Evolutionary conservation across 495 filamentous ascomycete genomes (phyloP), one percentile per base, ranked within the genome.

Genomic region (Jackrogersella multiformis): DNA sequence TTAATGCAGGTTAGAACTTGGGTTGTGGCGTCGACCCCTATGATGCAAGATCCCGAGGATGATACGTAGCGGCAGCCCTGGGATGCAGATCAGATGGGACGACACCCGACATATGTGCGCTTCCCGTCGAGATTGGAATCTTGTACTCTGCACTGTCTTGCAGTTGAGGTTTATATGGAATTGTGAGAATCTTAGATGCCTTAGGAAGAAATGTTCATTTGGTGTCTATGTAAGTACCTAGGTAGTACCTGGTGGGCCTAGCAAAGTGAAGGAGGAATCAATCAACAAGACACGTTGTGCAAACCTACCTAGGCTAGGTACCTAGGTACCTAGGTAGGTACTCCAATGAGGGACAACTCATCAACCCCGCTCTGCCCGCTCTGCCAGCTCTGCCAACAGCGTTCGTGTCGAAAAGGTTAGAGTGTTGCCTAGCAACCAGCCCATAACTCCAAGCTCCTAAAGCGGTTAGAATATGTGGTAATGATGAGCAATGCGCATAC

Each of bases 401-500:
- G 16, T 35, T 44, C 18, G 6, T 32, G 18, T 58, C 12, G 5
- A 18, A 56, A 12, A 20, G 24, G 42, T 53, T 16, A 39, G 55
- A 35, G 46, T 60, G 66, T 69, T 69, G 66, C 66, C 66, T 35
- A 64, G 66, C 66, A 69, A 69, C 66, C 54, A 60, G 46, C 12
- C 16, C 9, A 64, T 56, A 54, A 34, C 58, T n/a, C n/a, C n/a
- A n/a, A n/a, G n/a, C n/a, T n/a, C n/a, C 46, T 4, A 26, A 59
- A 55, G 45, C 21, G 55, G 54, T 15, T 46, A 62, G 26, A 7
- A 8, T 9, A 26, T 18, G 18, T 32, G 26, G 23, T 15, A 16
- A 15, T 48, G 26, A 28, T 24, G 42, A 23, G 12, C 42, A 23
- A 26, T 46, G 24, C 42, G 4, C 21, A 7, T 2, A 5, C 24